Conservation (phyloP, 1,284 basidiomycete species). For the Sporisorium iseilematis-ciliati region DNA sequence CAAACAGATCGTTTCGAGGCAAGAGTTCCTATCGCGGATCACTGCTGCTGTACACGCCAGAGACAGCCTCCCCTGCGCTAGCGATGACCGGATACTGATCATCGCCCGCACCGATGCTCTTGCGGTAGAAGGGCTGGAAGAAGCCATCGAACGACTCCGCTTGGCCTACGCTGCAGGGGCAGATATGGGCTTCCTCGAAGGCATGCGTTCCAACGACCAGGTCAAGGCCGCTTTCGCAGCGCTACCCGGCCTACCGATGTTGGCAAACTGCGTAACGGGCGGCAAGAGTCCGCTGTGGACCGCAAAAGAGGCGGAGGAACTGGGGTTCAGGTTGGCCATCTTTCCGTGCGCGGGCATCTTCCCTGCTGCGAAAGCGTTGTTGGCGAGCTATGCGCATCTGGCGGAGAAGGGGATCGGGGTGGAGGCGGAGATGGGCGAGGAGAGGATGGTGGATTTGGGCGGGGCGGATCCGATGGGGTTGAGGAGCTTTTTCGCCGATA, state of each 20-base stretch:
- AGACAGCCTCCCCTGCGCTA: constrained; percentile 74
- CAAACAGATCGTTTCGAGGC: constrained; percentile 82
- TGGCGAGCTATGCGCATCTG: constrained; percentile 38
- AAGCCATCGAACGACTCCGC: constrained; percentile 78
- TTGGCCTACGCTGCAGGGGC: constrained; percentile 81
- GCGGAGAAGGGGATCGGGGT: constrained; percentile 68
- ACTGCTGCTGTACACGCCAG: constrained; percentile 75
- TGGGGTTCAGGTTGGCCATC: constrained; percentile 53
- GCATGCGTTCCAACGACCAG: constrained; percentile 75
- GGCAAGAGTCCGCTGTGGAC: constrained; percentile 48
- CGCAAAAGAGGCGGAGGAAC: constrained; percentile 10
- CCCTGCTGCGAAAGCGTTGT: constrained; percentile 29
- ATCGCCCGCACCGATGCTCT: constrained; percentile 86
- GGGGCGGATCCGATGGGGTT: constrained; percentile 37
- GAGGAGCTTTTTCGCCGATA: constrained; percentile 48
- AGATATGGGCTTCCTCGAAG: constrained; percentile 87
- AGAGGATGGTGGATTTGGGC: constrained; percentile 26
- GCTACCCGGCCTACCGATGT: constrained; percentile 69
- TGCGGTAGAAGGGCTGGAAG: constrained; percentile 83
- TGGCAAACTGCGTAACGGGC: constrained; percentile 50
- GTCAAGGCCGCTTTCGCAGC: constrained; percentile 77
- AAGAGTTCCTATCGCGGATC: constrained; percentile 81
- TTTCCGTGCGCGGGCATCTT: constrained; percentile 53
- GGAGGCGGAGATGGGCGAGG: constrained; percentile 19
- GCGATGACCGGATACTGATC: constrained; percentile 79